Evolutionary conservation across 2,329 filamentous ascomycete species (phyloP).

Genomic region (Cadophora sp.): DNA sequence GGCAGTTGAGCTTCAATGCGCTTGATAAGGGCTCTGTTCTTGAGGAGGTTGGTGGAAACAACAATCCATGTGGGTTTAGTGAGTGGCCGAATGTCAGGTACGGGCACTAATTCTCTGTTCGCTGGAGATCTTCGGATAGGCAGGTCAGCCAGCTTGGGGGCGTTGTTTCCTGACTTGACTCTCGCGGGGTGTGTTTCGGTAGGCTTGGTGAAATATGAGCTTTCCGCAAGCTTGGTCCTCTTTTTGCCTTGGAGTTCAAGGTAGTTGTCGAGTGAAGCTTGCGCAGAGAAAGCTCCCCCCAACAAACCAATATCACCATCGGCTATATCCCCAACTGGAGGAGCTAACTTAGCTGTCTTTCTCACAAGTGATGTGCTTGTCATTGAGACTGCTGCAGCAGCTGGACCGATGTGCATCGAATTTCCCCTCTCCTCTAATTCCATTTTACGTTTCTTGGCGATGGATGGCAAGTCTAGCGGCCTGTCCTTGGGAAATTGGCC

Average conservation of each 20-base stretch:
- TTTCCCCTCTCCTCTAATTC: conserved; percentile 28
- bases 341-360: background rate
- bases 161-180: background rate
- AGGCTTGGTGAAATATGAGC: conserved; percentile 39
- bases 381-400: background rate
- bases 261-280: conserved; percentile 55
- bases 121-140: conserved; percentile 29
- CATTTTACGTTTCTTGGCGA: conserved; percentile 51
- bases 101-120: conserved; percentile 29
- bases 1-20: conserved; percentile 58
- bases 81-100: conserved; percentile 27
- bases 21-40: conserved; percentile 56
- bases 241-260: conserved; percentile 54
- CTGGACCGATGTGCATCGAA: background rate
- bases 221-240: conserved; percentile 40
- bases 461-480: conserved; percentile 45
- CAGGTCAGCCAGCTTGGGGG: background rate
- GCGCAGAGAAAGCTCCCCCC: conserved; percentile 48
- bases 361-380: background rate
- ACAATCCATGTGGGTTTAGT: conserved; percentile 52
- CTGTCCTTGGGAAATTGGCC: conserved; percentile 34
- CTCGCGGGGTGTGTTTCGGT: background rate
- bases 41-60: conserved; percentile 55
- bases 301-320: conserved; percentile 23
- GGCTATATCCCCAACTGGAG: background rate